Conservation (phyloP, 306 rosid genomes). For the Vicia faba region DNA sequence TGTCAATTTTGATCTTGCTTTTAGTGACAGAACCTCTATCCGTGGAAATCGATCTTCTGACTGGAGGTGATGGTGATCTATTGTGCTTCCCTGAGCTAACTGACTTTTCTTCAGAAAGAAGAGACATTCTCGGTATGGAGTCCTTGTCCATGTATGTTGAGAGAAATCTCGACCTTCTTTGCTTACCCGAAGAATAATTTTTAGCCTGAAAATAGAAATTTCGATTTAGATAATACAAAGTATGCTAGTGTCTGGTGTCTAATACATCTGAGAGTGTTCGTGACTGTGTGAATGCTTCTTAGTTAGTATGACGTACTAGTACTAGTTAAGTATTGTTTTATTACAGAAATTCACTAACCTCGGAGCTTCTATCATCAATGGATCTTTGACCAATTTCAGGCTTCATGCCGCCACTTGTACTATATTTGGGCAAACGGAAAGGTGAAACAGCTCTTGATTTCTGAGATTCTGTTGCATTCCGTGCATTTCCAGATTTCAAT, state of each 20-base stretch:
- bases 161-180: slow-evolving; percentile 78
- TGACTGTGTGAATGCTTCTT: neutral
- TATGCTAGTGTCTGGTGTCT: neutral
- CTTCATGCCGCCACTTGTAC: slow-evolving; percentile 48
- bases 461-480: slow-evolving; percentile 54
- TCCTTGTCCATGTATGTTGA: slow-evolving; percentile 68
- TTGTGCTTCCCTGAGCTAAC: slow-evolving; percentile 52
- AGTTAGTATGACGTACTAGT: slow-evolving; percentile 1
- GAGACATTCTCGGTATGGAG: slow-evolving; percentile 52
- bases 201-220: slow-evolving; percentile 59
- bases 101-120: slow-evolving; percentile 62
- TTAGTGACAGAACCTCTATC: slow-evolving; percentile 75
- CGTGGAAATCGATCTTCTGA: slow-evolving; percentile 84
- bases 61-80: slow-evolving; percentile 87
- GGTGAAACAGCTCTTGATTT: slow-evolving; percentile 81
- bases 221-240: slow-evolving; percentile 21
- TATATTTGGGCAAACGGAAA: slow-evolving; percentile 66
- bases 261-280: neutral
- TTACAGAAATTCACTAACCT: slow-evolving; percentile 47
- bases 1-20: slow-evolving; percentile 60
- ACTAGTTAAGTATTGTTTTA: neutral
- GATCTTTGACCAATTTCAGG: slow-evolving; percentile 58
- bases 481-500: slow-evolving; percentile 55
- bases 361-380: slow-evolving; percentile 59
- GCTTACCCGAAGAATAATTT: slow-evolving; percentile 92